Base-by-base conservation (phyloP, 1,284 basidiomycete genomes). In the Coniophora puteana region DNA sequence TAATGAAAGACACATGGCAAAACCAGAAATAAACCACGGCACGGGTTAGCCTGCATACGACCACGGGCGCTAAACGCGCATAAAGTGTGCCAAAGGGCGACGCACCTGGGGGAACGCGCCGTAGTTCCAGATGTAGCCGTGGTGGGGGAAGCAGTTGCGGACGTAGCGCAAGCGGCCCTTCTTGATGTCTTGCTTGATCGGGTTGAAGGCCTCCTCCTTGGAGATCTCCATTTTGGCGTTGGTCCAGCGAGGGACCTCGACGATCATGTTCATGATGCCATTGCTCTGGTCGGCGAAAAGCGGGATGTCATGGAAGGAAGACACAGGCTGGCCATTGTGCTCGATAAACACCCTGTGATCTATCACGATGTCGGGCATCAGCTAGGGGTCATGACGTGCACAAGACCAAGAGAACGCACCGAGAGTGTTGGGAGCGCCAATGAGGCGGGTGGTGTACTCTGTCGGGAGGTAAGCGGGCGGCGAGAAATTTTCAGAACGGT, bases 71-170 rank as follows among this genome's bases (percentile, higher is more conserved):
- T 39, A 30, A 48, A 27, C 10, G 25, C n/a, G 16, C 42, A 34
- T 39, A 48, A 26, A 36, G 23, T 50, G 44, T 32, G 48, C 34
- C 40, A 40, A 32, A 11, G 16, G 27, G 21, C 5, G 10, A 62
- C 76, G 40, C 48, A 86, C 89, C 79, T 92, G 90, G 49, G 93
- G 93, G 82, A 97, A 96, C 51, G 93, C 91, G 59, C 93, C 92
- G 64, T 95, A 96, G 78, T 96, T 96, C 93, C 92, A 94, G 74
- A 96, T 93, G 76, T 94, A 93, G 38, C 93, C 94, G 67, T 98
- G 93, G 77, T 98, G 95, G 54, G 93, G 96, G 89, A 99, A 99
- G 71, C 94, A 99, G 83, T 99, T 99, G 69, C 96, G 89, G 51
- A 99, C 96, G 68, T 80, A 99, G 58, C 96, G 89, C 65, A 99